A percentile compares a stretch with the other conserved stretches of the same genome.
Evolutionary conservation across 352 stramenopile species (phyloP).

Genomic region (Phytophthora constricta): DNA sequence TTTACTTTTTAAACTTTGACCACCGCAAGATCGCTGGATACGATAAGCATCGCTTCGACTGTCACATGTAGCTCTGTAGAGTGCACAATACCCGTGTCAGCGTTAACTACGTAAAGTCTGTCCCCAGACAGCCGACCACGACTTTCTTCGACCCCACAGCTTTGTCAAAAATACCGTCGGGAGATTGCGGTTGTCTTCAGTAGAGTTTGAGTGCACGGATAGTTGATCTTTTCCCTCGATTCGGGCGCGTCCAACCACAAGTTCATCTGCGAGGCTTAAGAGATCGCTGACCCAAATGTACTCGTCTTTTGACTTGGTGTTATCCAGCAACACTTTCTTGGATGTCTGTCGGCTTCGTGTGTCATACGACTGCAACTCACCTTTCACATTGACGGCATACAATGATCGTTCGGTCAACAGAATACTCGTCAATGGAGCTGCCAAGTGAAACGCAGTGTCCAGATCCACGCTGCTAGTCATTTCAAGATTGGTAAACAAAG

Average conservation of each 20-base stretch:
- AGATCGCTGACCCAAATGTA: conserved; percentile 30
- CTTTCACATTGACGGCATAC: conserved; percentile 22
- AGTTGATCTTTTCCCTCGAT: conserved; percentile 10
- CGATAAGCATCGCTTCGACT: conserved; percentile 62
- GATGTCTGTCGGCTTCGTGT: conserved; percentile 29
- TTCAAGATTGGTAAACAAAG: conserved; percentile 24
- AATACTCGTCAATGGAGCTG: conserved; percentile 18
- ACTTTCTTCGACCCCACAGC: conserved; percentile 1
- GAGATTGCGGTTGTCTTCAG: conserved; percentile 44
- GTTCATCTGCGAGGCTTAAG: conserved; percentile 29
- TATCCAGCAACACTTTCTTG: conserved; percentile 10
- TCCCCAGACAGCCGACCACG: conserved; percentile 20
- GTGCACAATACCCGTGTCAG: conserved; percentile 1
- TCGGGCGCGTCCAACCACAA: conserved; percentile 17
- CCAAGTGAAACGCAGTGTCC: conserved; percentile 18
- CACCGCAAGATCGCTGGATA: conserved; percentile 51
- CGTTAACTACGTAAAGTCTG: conserved; percentile 40
- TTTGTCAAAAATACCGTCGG: conserved; percentile 16
- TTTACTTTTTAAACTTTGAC: too few species aligned
- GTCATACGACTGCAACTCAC: conserved; percentile 33
- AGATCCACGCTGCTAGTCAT: conserved; percentile 12
- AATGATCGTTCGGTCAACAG: conserved; percentile 26
- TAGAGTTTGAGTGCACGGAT: conserved; percentile 20
- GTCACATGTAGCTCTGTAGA: conserved; percentile 38
- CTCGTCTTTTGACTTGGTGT: not conserved